Base-by-base conservation (phyloP, 352 stramenopile species). In the Globisporangium paddicum region DNA sequence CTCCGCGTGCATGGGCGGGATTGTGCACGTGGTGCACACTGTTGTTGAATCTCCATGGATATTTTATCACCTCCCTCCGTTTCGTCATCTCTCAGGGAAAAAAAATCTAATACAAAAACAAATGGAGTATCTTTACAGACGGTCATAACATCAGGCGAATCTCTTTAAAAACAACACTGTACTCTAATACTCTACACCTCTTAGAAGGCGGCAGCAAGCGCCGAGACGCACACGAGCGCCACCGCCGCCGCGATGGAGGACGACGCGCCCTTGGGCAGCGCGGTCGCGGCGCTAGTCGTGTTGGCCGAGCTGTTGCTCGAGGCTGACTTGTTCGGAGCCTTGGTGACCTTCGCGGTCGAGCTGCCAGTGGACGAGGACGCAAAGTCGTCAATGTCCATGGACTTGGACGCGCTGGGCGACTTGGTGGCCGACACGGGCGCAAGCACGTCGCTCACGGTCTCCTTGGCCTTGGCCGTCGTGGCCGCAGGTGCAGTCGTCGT, bases 401-500 rank as follows among this genome's bases (percentile, higher is more conserved):
- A 14, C 8, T 30, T 53, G 26, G 46, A 53, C 14, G 45, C 45
- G 26, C 19, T 53, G 26, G 45, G 30, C 1, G 46, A 14, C 26
- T 46, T 46, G 40, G 46, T 53, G 8, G 18, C 46, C 9, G 46
- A 53, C 46, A 53, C 46, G 11, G 46, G 46, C 7, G 46, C 46
- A 13, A 53, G 26, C 46, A 53, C 46, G 18, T 53, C 46, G 46
- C 14, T 26, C 16, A 53, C 46, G 0, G 46, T 40, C 46, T 51
- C 45, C 45, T 51, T 51, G 26, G 45, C 25, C 45, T 51, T 51
- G 16, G 46, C 19, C 14, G 46, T 52, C 1, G 46, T n/a, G 3
- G 66, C 69, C 2, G 59, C 66, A 55, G 68, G 76, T 11, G 54
- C 42, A 1, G 65, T 76, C 3, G 60, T 68, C 37, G 35, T 51